Evolutionary conservation across 306 rosid genomes (phyloP), one percentile per base, ranked within the genome.

Genomic region (Glycine tomentella): DNA sequence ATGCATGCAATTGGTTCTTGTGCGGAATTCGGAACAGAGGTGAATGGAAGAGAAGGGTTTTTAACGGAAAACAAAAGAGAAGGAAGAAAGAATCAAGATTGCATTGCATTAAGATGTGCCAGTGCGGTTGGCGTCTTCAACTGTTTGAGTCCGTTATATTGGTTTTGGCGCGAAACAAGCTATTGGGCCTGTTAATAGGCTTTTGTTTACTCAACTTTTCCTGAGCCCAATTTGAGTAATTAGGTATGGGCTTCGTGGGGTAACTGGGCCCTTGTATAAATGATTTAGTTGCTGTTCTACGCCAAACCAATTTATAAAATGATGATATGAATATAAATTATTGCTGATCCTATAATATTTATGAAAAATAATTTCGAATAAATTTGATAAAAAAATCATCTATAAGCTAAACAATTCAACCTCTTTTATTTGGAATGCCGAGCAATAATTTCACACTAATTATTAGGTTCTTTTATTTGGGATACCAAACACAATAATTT

Each of bases 101-200:
- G 46, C 73, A 65, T 25, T 25, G 31, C 31, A 25, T 72, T 2
- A 20, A 72, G 46, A 17, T 50, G 66, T 70, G 77, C 59, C 65
- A 38, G 45, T 51, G 72, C 42, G 34, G 15, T 25, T 65, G 62
- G 69, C 31, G 70, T 20, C 9, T 46, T 61, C 31, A 76, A 76
- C 70, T 59, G 69, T 75, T 59, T 2, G 63, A 69, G 68, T 52
- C 73, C 68, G 89, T 82, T 86, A 36, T 79, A 38, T 64, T 7
- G 20, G 10, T 80, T 72, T 72, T 72, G 82, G 89, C 89, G 89
- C 85, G 75, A 67, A 79, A 79, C 12, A 1, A 9, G 1, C 1
- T 42, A 51, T 4, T 34, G n/a, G 66, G 63, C 57, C 14, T 46
- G 15, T 36, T 50, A 25, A 25, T 25, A 25, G 31, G 31, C 31